Percentiles rank a stretch among this genome's conserved stretches.
Conservation (phyloP, 441 rosid species). For the Mallotus repandus region DNA sequence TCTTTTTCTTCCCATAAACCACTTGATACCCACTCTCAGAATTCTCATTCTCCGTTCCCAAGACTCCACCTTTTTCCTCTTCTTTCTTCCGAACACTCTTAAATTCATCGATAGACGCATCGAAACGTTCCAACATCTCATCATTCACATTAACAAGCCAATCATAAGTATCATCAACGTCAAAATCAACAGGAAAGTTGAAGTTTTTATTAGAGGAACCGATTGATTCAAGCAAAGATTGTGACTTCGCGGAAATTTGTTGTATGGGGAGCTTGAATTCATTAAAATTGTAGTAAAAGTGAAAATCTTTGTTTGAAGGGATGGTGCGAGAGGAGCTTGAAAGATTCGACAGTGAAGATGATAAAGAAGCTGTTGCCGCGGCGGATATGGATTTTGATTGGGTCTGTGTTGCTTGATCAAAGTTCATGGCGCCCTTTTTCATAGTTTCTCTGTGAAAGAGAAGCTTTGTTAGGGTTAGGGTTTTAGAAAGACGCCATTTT, state of each 20-base stretch:
- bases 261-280: constrained; percentile 64
- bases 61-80: constrained; percentile 40
- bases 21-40: constrained; percentile 60
- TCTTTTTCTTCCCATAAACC: constrained; percentile 72
- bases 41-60: constrained; percentile 27
- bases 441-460: neutral
- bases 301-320: constrained; percentile 73
- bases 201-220: constrained; percentile 42
- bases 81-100: constrained; percentile 33
- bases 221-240: constrained; percentile 50
- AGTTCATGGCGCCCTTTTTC: constrained; percentile 14
- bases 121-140: constrained; percentile 62
- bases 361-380: constrained; percentile 40
- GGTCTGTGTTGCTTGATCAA: constrained; percentile 10
- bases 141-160: constrained; percentile 74
- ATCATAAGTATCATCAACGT: constrained; percentile 58
- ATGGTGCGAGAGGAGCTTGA: constrained; percentile 56
- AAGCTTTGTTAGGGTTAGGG: constrained; percentile 7
- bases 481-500: constrained; percentile 12
- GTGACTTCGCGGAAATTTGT: constrained; percentile 45
- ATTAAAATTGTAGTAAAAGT: constrained; percentile 73
- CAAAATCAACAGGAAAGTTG: constrained; percentile 37
- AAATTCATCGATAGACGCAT: constrained; percentile 58
- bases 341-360: constrained; percentile 53
- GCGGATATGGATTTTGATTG: constrained; percentile 13